Evolutionary conservation across 1,139 yeast genomes (phyloP).

Genomic region (Kodamaea suecica): DNA sequence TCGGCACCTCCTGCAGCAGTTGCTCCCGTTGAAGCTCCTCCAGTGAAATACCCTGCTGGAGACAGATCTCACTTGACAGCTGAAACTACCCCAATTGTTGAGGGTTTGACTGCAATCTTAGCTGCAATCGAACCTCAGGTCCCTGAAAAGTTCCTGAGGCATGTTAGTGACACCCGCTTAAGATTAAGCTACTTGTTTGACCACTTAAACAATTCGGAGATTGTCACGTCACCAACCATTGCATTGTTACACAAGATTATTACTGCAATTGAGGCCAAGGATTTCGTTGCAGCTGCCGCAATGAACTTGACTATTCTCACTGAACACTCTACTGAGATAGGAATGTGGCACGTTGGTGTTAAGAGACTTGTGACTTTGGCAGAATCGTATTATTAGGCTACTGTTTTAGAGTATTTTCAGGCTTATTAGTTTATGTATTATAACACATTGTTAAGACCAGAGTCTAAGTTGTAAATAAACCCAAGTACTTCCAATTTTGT

Average conservation of each 20-base stretch:
- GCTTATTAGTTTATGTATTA: neutral
- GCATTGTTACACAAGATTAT: slow-evolving; percentile 52
- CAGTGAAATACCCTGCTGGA: slow-evolving; percentile 58
- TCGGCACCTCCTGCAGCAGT: slow-evolving; percentile 18
- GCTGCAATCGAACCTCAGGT: slow-evolving; percentile 66
- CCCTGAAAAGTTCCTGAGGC: slow-evolving; percentile 73
- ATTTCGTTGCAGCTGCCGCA: slow-evolving; percentile 59
- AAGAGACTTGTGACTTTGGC: slow-evolving; percentile 82
- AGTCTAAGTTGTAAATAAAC: no score
- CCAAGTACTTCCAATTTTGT: no score
- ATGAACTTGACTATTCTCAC: slow-evolving; percentile 61
- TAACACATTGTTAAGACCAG: no score
- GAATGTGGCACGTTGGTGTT: slow-evolving; percentile 92
- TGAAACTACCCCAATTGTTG: slow-evolving; percentile 55
- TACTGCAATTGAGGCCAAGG: slow-evolving; percentile 48
- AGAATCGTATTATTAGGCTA: slow-evolving; percentile 19
- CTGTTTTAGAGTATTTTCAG: neutral
- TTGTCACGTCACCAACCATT: slow-evolving; percentile 57
- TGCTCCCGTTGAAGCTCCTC: slow-evolving; percentile 17
- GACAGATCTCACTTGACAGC: slow-evolving; percentile 70
- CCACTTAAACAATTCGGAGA: slow-evolving; percentile 73
- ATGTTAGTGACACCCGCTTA: slow-evolving; percentile 77
- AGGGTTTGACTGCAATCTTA: slow-evolving; percentile 52
- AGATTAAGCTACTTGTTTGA: slow-evolving; percentile 75
- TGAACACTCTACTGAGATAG: slow-evolving; percentile 69